Percentiles rank a stretch among this genome's conserved stretches.
Evolutionary conservation across 345 rosid genomes (phyloP).

Genomic region (Draba incana): DNA sequence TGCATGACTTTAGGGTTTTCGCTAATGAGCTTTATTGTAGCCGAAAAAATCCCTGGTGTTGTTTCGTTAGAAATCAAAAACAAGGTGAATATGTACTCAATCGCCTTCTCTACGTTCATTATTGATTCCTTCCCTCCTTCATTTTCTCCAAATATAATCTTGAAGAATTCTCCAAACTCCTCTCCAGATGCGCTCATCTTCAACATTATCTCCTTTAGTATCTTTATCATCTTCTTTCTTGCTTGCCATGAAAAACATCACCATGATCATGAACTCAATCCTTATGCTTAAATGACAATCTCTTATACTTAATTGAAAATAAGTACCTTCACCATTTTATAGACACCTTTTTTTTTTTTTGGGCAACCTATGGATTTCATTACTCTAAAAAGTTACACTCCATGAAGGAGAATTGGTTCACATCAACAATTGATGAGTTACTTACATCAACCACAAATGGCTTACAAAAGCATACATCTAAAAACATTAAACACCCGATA

Average conservation of each 20-base stretch:
- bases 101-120: slow-evolving; percentile 5
- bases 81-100: slow-evolving; percentile 10
- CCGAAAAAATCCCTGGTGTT: slow-evolving; percentile 5
- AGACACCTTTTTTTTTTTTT: background rate
- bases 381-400: no score
- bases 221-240: slow-evolving; percentile 18
- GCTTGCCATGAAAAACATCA: slow-evolving; percentile 1
- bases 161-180: slow-evolving; percentile 20
- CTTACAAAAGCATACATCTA: no score
- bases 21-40: slow-evolving; percentile 20
- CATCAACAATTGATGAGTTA: no score
- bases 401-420: no score
- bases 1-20: slow-evolving; percentile 23
- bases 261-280: background rate
- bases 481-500: no score
- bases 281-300: background rate
- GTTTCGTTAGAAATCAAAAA: slow-evolving; percentile 30
- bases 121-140: background rate
- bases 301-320: background rate
- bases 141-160: slow-evolving; percentile 16
- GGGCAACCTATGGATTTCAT: no score
- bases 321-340: slow-evolving; percentile 5
- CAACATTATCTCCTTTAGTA: slow-evolving; percentile 4
- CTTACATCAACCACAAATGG: no score
- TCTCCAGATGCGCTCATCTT: slow-evolving; percentile 24